Evolutionary conservation across 2,329 filamentous ascomycete genomes (phyloP), one percentile per base, ranked within the genome.

Genomic region (Clonostachys sp.): DNA sequence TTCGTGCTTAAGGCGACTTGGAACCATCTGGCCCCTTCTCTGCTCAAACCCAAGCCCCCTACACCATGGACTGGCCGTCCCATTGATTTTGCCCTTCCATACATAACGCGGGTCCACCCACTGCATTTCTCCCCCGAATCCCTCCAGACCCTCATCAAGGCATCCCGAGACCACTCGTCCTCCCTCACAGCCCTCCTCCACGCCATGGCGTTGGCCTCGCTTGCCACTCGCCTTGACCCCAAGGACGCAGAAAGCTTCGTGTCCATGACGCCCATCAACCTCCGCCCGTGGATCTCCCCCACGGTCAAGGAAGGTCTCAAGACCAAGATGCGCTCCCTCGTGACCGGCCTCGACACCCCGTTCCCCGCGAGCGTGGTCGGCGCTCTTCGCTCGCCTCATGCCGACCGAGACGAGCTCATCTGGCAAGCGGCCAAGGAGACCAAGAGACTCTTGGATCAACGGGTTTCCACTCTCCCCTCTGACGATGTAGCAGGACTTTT

Each of bases 151-250:
- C 53, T 79, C 2, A 55, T 78, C 7, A 46, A 57, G 1, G 64
- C 59, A 2, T 74, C 73, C 48, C 64, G 74, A 14, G 53, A 55
- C 12, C 66, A 74, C 42, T 55, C 57, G 4, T 62, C 68, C 13
- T 77, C 75, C 3, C 55, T 81, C 7, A 81, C 77, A 0, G 67
- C 67, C 0, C 62, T 81, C 8, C 45, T 81, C 1, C 72, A 80
- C 34, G 70, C 65, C 3, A 61, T 81, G 1, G 55, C 69, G 5
- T 59, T 74, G 6, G 57, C 61, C 8, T 72, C 73, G 3, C 57
- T 78, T 6, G 57, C 70, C 5, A 55, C 52, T 0, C 66, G 60
- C 5, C 53, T 78, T 4, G 62, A 69, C 1, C 53, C 59, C 6
- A 46, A 53, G 1, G 52, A 59, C 5, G 66, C 65, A 0, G 49